Evolutionary conservation across 2,329 filamentous ascomycete species (phyloP), one percentile per base, ranked within the genome.

Genomic region (Aspergillus sp.): DNA sequence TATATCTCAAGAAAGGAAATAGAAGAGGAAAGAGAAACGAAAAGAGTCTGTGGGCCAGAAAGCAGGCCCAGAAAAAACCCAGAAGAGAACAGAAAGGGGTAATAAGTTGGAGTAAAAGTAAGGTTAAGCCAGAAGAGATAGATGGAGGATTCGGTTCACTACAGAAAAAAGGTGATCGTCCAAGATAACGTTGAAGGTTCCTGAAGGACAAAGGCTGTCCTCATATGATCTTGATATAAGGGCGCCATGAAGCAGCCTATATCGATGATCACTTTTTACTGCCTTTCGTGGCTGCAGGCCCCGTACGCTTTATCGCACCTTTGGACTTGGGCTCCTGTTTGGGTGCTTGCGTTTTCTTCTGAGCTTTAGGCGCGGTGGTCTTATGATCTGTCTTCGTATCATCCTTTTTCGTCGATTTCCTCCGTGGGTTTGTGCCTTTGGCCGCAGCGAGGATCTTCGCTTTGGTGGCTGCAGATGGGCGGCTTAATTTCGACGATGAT

Each of bases 401-500:
- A 7, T 47, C 49, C 30, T 65, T 65, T n/a, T 62, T 63, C 21
- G 54, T 52, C 15, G 63, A 13, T 32, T 61, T 63, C 32, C 62
- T 71, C 38, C 57, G 60, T 38, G 61, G 47, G 3, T 45, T 58
- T 15, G 65, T 59, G 45, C 69, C 70, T 36, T 69, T 70, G 12
- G 67, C 66, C 39, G 67, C 63, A 48, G 64, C 65, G 12, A 69
- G 61, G 15, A 73, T 70, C 47, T 70, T 69, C 32, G 67, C 68
- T 61, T 74, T 74, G 30, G 71, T 70, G 51, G 69, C 68, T 15
- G 65, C 63, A 7, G 71, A 73, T 19, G 70, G 70, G 6, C 70
- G 69, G 45, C 67, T 73, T 30, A 72, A 64, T 38, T 61, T 63
- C 17, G 67, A 68, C 9, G 53, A 28, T 39, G 13, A 17, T 5